phyloP scores from a whole-genome alignment of 208 protist genomes.

The Crithidia brevicula region DNA sequence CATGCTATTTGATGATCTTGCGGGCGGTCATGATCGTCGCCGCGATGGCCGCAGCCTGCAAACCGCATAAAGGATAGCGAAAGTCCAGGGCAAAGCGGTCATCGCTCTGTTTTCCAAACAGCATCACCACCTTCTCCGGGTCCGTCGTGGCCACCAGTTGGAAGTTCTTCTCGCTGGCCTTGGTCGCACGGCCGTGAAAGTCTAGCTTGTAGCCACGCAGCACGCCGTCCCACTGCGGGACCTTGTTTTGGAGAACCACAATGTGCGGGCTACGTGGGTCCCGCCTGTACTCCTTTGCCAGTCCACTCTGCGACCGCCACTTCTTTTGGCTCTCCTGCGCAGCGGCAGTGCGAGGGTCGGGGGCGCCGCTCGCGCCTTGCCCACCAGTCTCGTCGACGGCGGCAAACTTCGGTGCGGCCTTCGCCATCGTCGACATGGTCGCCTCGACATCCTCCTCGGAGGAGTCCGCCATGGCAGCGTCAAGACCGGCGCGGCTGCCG shows the following conservation, averaged over 20 bases:
- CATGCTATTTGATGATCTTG: constrained; percentile 14
- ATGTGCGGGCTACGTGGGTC: constrained; percentile 37
- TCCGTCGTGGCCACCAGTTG: constrained; percentile 39
- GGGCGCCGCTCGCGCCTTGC: background rate
- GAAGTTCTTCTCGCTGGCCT: constrained; percentile 56
- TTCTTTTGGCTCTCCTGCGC: constrained; percentile 18
- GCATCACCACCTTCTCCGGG: constrained; percentile 51
- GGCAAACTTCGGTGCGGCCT: constrained; percentile 16
- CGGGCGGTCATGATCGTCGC: constrained; percentile 38
- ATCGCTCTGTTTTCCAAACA: constrained; percentile 45
- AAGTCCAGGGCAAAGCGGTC: constrained; percentile 46
- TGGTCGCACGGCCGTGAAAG: constrained; percentile 43
- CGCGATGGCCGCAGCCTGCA: constrained; percentile 45
- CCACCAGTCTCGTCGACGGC: constrained; percentile 6
- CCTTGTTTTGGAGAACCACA: constrained; percentile 46
- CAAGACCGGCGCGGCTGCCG: constrained; percentile 39
- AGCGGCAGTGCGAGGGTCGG: background rate
- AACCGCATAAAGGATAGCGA: constrained; percentile 43
- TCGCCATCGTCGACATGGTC: constrained; percentile 13
- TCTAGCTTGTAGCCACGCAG: constrained; percentile 50
- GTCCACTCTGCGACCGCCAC: constrained; percentile 24
- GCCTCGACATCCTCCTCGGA: constrained; percentile 28
- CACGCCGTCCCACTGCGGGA: constrained; percentile 41
- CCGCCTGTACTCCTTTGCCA: constrained; percentile 30
- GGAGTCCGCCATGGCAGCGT: constrained; percentile 31